A percentile compares a stretch with the other conserved stretches of the same genome.
These are phyloP conservation scores for Sphaerulina vaccinii DNA, from an alignment of 2,329 filamentous ascomycete species.

Conservation along the genomic window DNA sequence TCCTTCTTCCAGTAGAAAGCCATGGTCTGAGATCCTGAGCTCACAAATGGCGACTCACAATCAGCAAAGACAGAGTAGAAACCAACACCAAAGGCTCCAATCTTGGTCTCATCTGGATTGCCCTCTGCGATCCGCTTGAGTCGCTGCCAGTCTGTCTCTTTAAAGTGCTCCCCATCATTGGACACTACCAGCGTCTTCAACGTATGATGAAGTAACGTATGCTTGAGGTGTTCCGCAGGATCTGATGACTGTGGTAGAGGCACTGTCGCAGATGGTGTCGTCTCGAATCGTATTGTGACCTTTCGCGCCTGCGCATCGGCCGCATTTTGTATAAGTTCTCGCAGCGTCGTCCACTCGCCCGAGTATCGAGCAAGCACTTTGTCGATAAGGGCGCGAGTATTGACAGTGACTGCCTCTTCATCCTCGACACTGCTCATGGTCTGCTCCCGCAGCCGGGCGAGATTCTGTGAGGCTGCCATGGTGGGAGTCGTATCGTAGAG, in stretches of 20 bases:
- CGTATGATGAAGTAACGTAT: constrained; percentile 81
- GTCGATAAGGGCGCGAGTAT: constrained; percentile 93
- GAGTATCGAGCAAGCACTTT: constrained; percentile 96
- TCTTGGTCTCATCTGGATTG: constrained; percentile 98
- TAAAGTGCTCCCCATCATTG: constrained; percentile 88
- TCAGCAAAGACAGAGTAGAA: constrained; percentile 99
- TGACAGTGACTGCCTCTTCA: constrained; percentile 96
- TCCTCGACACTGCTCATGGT: constrained; percentile 83
- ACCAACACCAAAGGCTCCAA: constrained; percentile 95
- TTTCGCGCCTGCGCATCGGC: constrained; percentile 90
- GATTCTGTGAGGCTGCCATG: constrained; percentile 31
- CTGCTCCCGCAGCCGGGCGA: constrained; percentile 67
- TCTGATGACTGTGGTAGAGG: constrained; percentile 66
- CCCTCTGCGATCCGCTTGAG: constrained; percentile 98
- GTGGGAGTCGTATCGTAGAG: neutral
- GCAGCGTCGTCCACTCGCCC: constrained; percentile 82
- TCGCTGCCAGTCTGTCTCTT: constrained; percentile 85
- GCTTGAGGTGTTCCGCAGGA: constrained; percentile 72
- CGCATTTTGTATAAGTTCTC: constrained; percentile 97
- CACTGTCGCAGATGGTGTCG: constrained; percentile 74
- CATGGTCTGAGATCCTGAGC: constrained; percentile 89
- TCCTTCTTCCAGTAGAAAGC: constrained; percentile 99
- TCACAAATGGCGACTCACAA: constrained; percentile 96
- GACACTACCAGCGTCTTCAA: constrained; percentile 83
- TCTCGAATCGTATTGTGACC: constrained; percentile 90